These are phyloP conservation scores for Catenaria anguillulae DNA, from an alignment of 371 early-diverging fungal species.

Conservation along the genomic window DNA sequence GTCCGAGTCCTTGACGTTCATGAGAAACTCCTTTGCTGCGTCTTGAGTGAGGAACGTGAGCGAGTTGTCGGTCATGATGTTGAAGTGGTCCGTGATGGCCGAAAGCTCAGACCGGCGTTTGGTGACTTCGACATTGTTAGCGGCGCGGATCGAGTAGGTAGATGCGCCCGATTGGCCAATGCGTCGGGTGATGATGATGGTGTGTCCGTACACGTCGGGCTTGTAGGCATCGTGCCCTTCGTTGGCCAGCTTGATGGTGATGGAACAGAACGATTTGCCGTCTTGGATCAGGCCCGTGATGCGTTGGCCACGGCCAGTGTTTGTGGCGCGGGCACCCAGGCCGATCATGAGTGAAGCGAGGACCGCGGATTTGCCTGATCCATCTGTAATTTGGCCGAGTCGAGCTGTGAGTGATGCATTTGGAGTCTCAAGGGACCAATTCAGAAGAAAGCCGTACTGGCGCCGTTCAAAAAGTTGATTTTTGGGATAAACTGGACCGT, in stretches of 20 bases:
- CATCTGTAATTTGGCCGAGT: not conserved
- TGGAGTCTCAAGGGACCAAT: too few species aligned
- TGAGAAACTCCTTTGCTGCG: constrained; percentile 74
- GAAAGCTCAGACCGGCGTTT: constrained; percentile 62
- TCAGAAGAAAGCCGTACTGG: constrained; percentile 43
- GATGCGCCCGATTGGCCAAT: constrained; percentile 26
- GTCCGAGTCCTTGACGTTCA: constrained; percentile 36
- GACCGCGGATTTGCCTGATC: constrained; percentile 80
- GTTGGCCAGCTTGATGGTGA: constrained; percentile 64
- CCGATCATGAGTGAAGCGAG: constrained; percentile 77
- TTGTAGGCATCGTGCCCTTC: constrained; percentile 62
- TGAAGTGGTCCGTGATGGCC: constrained; percentile 72
- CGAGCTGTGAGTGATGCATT: too few species aligned
- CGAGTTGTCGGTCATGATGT: constrained; percentile 82
- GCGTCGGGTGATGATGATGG: constrained; percentile 61
- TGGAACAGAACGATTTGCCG: constrained; percentile 36
- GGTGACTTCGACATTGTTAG: constrained; percentile 43
- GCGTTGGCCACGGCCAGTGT: constrained; percentile 71
- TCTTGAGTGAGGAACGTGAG: constrained; percentile 85
- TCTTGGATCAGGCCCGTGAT: constrained; percentile 67
- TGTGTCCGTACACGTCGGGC: constrained; percentile 61
- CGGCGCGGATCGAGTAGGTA: constrained; percentile 57
- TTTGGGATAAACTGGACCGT: constrained; percentile 64
- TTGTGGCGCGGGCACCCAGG: constrained; percentile 75
- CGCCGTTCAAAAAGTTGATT: constrained; percentile 90